Evolutionary conservation across 2,329 filamentous ascomycete species (phyloP), one percentile per base, ranked within the genome.

Genomic region (Pseudopithomyces chartarum): DNA sequence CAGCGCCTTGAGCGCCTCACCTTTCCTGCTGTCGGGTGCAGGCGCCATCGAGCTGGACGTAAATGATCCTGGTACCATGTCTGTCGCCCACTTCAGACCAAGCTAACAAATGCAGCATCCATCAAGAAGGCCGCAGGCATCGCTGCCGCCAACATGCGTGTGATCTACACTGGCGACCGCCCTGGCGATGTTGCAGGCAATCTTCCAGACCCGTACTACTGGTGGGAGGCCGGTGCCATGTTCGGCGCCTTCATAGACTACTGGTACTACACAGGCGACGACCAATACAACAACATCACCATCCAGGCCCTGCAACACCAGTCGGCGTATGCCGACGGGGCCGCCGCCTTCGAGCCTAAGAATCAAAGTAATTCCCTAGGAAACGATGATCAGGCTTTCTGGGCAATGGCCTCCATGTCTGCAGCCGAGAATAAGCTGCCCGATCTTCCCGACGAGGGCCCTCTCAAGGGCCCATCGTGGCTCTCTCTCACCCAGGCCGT

Each of bases 321-420:
- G 75, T 29, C 26, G 26, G 26, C 26, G 5, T 29, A 5, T 29
- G 86, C 88, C 52, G 91, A 91, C 52, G 82, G 85, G 2, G 82
- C 89, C 68, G 79, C 86, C 55, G 88, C 94, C 69, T 95, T 90
- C 72, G 93, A 94, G 87, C 90, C 91, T 5, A 80, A 82, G 1
- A 90, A 90, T 66, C 87, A 90, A 74, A 89, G 87, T 7, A 76
- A 73, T 55, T 73, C 73, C 13, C 66, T 76, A 32, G 84, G 83
- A 58, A 85, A 86, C 62, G 84, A 86, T 51, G 84, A 86, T 60
- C 84, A 86, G 66, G 79, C 74, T 11, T 85, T 86, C 63, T 86
- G 84, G 84, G 84, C 77, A 3, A 82, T 85, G 67, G 80, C 82
- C 20, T 84, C 83, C 36, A 81, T 87, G 82, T 79, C 82, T 10